Conservation (phyloP, 345 rosid genomes). For the Angophora floribunda region DNA sequence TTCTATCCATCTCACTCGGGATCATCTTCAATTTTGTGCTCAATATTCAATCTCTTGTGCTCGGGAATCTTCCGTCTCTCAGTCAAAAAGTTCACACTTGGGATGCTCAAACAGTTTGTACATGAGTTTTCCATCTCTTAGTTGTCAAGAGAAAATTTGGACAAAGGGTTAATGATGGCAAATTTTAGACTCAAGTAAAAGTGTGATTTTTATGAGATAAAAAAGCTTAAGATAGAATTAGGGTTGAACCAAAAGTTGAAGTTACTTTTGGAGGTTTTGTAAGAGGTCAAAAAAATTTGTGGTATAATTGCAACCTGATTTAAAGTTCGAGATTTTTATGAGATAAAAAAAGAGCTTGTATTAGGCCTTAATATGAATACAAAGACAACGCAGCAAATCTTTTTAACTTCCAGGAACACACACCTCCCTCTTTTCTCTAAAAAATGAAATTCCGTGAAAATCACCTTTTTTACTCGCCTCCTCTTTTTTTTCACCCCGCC, state of each 20-base stretch:
- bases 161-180: rapidly evolving
- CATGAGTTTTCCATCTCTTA: background rate
- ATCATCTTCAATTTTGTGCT: background rate
- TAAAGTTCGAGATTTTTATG: too few relatives aligned
- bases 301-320: too few relatives aligned
- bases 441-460: rapidly evolving
- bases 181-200: rapidly evolving
- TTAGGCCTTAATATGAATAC: rapidly evolving
- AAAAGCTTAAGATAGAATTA: rapidly evolving
- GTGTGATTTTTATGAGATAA: too few relatives aligned
- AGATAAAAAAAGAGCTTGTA: too few relatives aligned
- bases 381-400: too few relatives aligned
- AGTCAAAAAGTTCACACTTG: too few relatives aligned
- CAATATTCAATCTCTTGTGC: too few relatives aligned
- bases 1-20: too few relatives aligned
- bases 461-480: background rate
- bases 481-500: background rate
- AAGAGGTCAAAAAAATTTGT: too few relatives aligned
- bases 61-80: background rate
- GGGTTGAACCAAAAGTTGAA: background rate
- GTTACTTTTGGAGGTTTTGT: too few relatives aligned
- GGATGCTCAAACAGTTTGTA: background rate
- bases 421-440: background rate
- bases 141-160: background rate
- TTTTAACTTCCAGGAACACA: background rate